Conservation (phyloP, 2,329 filamentous ascomycete genomes). For the Arthrobotrys sphaeroides region DNA sequence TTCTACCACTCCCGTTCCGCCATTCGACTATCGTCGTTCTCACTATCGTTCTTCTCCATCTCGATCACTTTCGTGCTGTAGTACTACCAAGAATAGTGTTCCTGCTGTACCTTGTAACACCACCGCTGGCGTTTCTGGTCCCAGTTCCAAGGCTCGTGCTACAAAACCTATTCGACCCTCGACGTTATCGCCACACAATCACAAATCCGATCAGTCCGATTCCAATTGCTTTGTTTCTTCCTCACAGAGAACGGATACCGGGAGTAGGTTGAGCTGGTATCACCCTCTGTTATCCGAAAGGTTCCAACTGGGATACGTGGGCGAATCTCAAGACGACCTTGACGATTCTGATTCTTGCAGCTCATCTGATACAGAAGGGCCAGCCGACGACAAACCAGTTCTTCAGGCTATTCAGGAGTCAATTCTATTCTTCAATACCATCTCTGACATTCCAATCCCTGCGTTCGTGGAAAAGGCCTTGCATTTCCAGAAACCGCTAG, state of each 20-base stretch:
- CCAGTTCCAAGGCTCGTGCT: conserved; percentile 25
- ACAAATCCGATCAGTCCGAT: conserved; percentile 20
- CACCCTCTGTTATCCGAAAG: conserved; percentile 41
- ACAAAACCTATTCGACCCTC: conserved; percentile 18
- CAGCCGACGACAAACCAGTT: conserved; percentile 31
- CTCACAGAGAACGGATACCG: conserved; percentile 37
- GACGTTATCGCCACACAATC: conserved; percentile 22
- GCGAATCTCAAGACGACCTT: conserved; percentile 28
- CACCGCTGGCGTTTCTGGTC: conserved; percentile 16
- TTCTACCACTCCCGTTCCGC: conserved; percentile 11
- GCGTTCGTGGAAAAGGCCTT: conserved; percentile 43
- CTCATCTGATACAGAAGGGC: conserved; percentile 47
- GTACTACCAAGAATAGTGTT: conserved; percentile 10
- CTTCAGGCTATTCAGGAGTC: conserved; percentile 48
- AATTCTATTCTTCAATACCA: conserved; percentile 52
- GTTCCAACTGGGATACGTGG: conserved; percentile 45
- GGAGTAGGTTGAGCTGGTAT: conserved; percentile 49
- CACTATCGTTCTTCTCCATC: conserved; percentile 46
- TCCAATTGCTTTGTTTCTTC: conserved; percentile 19
- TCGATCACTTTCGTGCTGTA: conserved; percentile 37
- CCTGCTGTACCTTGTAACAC: conserved; percentile 47
- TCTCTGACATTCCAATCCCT: conserved; percentile 48
- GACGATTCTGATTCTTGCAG: conserved; percentile 40
- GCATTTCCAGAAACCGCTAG: conserved; percentile 24
- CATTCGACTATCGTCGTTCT: conserved; percentile 39